phyloP scores from a whole-genome alignment of 257 asterid species.

The Penstemon davidsonii region DNA sequence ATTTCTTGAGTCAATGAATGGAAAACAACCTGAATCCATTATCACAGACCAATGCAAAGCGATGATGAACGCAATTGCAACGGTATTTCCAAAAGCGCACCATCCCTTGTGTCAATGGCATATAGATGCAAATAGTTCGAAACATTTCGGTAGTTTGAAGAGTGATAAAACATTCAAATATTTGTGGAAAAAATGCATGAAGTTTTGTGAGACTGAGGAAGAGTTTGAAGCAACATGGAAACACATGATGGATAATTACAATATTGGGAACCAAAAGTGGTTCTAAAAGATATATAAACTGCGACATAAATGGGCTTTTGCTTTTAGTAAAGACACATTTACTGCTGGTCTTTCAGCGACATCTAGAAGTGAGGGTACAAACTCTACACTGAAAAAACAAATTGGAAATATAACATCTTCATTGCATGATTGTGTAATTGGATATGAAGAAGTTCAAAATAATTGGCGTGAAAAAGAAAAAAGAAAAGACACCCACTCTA shows the following conservation, averaged over 20 bases:
- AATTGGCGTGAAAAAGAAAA: not conserved
- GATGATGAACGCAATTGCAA: not conserved
- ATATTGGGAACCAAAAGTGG: not conserved
- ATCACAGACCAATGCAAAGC: not conserved
- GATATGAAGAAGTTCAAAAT: not conserved
- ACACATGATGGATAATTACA: not conserved
- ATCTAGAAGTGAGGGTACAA: constrained; percentile 1
- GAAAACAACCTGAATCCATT: not conserved
- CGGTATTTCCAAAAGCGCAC: not conserved
- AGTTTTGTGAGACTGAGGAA: not conserved
- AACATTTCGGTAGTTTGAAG: not conserved
- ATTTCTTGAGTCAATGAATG: constrained; percentile 5
- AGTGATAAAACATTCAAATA: too few relatives aligned
- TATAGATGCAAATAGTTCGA: not conserved
- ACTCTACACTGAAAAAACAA: not conserved
- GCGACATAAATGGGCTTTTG: not conserved
- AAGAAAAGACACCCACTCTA: not conserved
- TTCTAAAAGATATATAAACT: not conserved
- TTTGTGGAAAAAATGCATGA: not conserved
- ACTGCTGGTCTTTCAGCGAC: not conserved
- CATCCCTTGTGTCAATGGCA: not conserved
- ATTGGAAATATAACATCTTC: not conserved
- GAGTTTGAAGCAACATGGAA: not conserved
- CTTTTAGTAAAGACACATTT: not conserved
- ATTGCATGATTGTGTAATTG: not conserved